Conservation (phyloP, 805 yeast genomes). For the Yarrowia porcina region DNA sequence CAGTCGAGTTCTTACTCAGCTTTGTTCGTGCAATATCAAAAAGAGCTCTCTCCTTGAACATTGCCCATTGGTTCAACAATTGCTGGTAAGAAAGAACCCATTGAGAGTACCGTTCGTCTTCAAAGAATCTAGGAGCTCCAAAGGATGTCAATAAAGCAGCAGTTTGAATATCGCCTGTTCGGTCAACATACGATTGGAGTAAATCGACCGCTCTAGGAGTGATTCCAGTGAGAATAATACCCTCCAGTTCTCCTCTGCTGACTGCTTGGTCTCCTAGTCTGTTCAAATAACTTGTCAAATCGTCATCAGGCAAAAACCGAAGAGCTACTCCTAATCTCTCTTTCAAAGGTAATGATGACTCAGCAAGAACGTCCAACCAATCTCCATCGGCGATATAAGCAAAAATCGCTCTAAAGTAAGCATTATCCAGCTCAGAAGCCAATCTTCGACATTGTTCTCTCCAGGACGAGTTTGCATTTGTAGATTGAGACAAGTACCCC, state of each 20-base stretch:
- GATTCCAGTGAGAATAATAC: conserved; percentile 85
- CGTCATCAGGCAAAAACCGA: conserved; percentile 76
- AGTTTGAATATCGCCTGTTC: conserved; percentile 88
- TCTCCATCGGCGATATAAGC: conserved; percentile 91
- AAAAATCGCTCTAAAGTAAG: conserved; percentile 86
- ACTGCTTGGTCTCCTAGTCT: conserved; percentile 70
- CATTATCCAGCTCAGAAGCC: conserved; percentile 84
- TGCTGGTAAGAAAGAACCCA: conserved; percentile 71
- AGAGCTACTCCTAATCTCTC: conserved; percentile 90
- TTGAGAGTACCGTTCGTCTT: conserved; percentile 64
- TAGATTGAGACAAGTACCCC: conserved; percentile 71
- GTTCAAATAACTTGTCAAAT: conserved; percentile 63
- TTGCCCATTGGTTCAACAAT: conserved; percentile 73
- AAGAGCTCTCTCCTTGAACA: conserved; percentile 73
- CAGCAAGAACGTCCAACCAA: conserved; percentile 95
- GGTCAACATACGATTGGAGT: conserved; percentile 80
- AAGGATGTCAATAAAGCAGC: conserved; percentile 77
- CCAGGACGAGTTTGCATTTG: conserved; percentile 70
- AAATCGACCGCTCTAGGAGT: conserved; percentile 80
- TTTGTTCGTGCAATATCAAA: conserved; percentile 78
- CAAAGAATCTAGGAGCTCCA: conserved; percentile 81
- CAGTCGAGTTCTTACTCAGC: conserved; percentile 53
- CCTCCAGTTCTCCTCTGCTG: conserved; percentile 81
- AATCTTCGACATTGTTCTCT: conserved; percentile 85
- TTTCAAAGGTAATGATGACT: conserved; percentile 77